Evolutionary conservation across 2,329 filamentous ascomycete species (phyloP).

Genomic region (Domatiomyces globalis): DNA sequence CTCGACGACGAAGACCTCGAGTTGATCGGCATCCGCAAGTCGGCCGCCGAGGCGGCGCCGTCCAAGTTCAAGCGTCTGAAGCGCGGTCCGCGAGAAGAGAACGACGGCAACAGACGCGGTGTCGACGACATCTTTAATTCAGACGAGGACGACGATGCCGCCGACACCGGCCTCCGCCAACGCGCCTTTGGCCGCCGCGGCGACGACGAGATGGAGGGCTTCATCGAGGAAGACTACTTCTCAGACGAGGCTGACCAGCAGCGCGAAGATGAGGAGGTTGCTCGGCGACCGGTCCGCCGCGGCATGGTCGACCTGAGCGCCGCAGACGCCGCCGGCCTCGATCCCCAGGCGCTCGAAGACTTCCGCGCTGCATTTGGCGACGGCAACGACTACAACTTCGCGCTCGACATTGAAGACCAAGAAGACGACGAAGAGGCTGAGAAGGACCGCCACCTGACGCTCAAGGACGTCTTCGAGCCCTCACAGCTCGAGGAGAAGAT

Average conservation of each 20-base stretch:
- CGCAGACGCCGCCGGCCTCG: conserved; percentile 69
- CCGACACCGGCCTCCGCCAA: conserved; percentile 31
- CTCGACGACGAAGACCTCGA: conserved; percentile 95
- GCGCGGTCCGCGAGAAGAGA: conserved; percentile 68
- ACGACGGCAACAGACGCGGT: conserved; percentile 48
- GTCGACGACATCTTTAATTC: conserved; percentile 92
- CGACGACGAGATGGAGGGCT: conserved; percentile 70
- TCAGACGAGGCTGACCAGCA: conserved; percentile 69
- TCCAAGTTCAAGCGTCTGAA: conserved; percentile 94
- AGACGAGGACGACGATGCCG: conserved; percentile 55
- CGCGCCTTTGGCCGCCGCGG: conserved; percentile 38
- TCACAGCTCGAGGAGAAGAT: conserved; percentile 88
- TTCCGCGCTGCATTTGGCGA: conserved; percentile 95
- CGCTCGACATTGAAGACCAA: conserved; percentile 73
- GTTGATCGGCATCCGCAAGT: conserved; percentile 57
- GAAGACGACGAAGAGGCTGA: conserved; percentile 62
- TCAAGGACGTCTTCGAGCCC: conserved; percentile 97
- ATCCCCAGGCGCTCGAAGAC: conserved; percentile 85
- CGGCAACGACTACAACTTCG: conserved; percentile 92
- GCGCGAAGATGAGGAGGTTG: conserved; percentile 77
- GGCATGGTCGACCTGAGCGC: conserved; percentile 52
- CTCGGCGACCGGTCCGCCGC: conserved; percentile 49
- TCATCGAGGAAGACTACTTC: conserved; percentile 92
- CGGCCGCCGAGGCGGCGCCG: conserved; percentile 45
- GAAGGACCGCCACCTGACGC: conserved; percentile 71